Evolutionary conservation across 2,329 filamentous ascomycete genomes (phyloP).

Genomic region (Pseudogymnoascus sp.): DNA sequence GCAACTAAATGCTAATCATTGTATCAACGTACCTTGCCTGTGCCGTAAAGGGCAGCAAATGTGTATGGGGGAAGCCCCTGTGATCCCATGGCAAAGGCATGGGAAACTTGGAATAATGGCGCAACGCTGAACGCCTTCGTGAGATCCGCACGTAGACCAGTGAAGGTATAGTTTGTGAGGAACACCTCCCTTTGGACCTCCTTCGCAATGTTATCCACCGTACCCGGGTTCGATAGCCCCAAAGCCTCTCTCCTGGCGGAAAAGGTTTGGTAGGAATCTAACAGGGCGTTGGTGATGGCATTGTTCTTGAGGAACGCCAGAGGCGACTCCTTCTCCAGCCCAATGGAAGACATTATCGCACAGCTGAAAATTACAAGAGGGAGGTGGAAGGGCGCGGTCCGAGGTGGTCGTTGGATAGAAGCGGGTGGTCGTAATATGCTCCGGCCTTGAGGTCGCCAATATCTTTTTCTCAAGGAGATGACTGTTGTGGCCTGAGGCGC

Average conservation of each 20-base stretch:
- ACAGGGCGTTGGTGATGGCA: conserved; percentile 60
- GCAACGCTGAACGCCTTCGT: conserved; percentile 93
- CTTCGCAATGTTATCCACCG: conserved; percentile 79
- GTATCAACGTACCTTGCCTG: conserved; percentile 66
- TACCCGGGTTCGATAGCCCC: conserved; percentile 86
- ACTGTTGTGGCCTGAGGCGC: conserved; percentile 2
- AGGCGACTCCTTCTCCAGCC: conserved; percentile 40
- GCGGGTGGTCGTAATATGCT: conserved; percentile 7
- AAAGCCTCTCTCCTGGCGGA: conserved; percentile 80
- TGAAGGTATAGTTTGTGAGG: conserved; percentile 94
- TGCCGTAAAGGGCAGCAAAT: conserved; percentile 90
- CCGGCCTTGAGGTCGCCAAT: conserved; percentile 11
- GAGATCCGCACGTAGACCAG: conserved; percentile 88
- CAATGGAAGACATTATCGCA: conserved; percentile 26
- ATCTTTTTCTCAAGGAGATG: conserved; percentile 14
- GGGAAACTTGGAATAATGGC: conserved; percentile 93
- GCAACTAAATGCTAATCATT: neutral
- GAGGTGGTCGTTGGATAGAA: conserved; percentile 3
- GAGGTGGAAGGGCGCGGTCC: conserved; percentile 9
- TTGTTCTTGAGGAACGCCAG: conserved; percentile 68
- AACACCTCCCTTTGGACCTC: conserved; percentile 97
- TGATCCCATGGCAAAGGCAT: conserved; percentile 88
- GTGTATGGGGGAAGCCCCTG: conserved; percentile 91
- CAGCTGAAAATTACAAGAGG: conserved; percentile 4
- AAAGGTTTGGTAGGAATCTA: conserved; percentile 75